These are phyloP conservation scores for Aspergillus sp. DNA, from an alignment of 2,329 filamentous ascomycete species.

Conservation along the genomic window DNA sequence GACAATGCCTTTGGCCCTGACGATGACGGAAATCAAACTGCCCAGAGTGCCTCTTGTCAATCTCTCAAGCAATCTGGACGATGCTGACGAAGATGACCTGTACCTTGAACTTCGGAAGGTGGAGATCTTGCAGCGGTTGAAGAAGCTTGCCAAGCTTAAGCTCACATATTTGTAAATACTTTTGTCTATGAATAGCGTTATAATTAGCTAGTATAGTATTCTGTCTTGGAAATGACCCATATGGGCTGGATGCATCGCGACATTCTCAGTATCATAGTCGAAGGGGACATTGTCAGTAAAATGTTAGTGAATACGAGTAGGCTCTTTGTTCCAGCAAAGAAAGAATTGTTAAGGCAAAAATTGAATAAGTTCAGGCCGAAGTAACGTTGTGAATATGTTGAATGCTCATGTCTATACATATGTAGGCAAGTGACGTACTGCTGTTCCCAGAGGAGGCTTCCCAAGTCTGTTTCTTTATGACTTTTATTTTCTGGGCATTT, in stretches of 20 bases:
- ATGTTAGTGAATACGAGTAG: too few relatives aligned
- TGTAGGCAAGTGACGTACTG: too few relatives aligned
- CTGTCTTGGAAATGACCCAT: background rate
- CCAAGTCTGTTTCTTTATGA: too few relatives aligned
- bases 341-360: too few relatives aligned
- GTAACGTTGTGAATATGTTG: too few relatives aligned
- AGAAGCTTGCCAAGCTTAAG: slow-evolving; percentile 26
- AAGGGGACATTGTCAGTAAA: too few relatives aligned
- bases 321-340: too few relatives aligned
- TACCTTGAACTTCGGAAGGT: slow-evolving; percentile 33
- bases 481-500: too few relatives aligned
- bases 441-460: too few relatives aligned
- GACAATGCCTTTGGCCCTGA: slow-evolving; percentile 9
- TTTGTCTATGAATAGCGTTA: background rate
- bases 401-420: too few relatives aligned
- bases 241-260: background rate
- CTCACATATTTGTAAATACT: slow-evolving; percentile 11
- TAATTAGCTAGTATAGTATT: background rate
- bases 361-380: too few relatives aligned
- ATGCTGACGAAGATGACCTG: slow-evolving; percentile 35
- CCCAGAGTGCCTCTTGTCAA: slow-evolving; percentile 17
- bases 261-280: too few relatives aligned
- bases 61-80: slow-evolving; percentile 27
- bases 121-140: slow-evolving; percentile 34
- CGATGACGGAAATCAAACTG: slow-evolving; percentile 15